Evolutionary conservation across 805 yeast species (phyloP).

Genomic region (Soucietia sequanensis): DNA sequence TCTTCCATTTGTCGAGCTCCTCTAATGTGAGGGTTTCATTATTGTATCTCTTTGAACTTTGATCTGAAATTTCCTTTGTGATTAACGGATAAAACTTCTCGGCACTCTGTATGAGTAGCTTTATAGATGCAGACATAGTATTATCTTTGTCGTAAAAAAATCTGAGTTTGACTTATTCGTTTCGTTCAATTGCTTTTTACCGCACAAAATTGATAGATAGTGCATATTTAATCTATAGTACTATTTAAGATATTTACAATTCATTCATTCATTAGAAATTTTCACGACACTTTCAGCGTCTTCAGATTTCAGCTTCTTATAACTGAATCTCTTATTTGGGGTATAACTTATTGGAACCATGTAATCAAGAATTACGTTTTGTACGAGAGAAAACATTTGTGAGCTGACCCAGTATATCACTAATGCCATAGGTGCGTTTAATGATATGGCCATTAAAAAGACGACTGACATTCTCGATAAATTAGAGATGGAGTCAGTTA

Average conservation of each 20-base stretch:
- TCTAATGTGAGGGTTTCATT: constrained; percentile 23
- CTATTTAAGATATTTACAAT: no score
- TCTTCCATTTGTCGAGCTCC: constrained; percentile 41
- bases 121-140: not conserved
- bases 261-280: not conserved
- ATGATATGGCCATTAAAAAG: constrained; percentile 76
- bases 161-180: no score
- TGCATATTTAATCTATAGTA: no score
- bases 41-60: constrained; percentile 22
- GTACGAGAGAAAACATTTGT: constrained; percentile 70
- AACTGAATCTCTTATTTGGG: constrained; percentile 38
- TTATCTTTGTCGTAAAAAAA: no score
- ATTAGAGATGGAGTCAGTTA: constrained; percentile 64
- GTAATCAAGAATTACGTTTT: constrained; percentile 69
- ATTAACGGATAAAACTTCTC: constrained; percentile 23
- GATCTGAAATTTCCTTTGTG: constrained; percentile 25
- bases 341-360: constrained; percentile 57
- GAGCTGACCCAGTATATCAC: constrained; percentile 91
- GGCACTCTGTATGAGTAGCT: constrained; percentile 14
- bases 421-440: constrained; percentile 83
- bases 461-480: constrained; percentile 73
- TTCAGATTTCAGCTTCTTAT: constrained; percentile 8
- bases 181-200: no score
- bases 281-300: constrained; percentile 9
- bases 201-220: no score